A percentile compares a stretch with the other conserved stretches of the same genome.
Conservation (phyloP, 169 alveolate genomes). For the Plasmodium relictum region DNA sequence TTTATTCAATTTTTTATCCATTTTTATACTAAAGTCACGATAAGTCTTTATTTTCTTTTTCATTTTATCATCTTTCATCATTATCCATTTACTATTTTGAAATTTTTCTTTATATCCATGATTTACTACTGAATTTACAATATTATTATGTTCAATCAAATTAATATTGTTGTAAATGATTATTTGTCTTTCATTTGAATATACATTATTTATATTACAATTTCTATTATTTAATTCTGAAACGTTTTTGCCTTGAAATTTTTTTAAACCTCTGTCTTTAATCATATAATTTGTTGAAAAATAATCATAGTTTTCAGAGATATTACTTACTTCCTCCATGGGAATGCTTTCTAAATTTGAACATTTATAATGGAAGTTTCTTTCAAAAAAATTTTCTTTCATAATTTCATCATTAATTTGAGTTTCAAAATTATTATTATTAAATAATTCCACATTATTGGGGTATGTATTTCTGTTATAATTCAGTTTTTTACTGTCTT, state of each 20-base stretch:
- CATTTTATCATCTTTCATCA: slow-evolving; percentile 21
- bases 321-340: slow-evolving; percentile 4
- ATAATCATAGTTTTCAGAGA: slow-evolving; percentile 22
- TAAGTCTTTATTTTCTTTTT: slow-evolving; percentile 13
- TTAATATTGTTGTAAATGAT: slow-evolving; percentile 16
- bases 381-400: slow-evolving; percentile 36
- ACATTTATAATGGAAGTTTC: slow-evolving; percentile 13
- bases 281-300: slow-evolving; percentile 11
- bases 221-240: slow-evolving; percentile 2
- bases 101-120: slow-evolving; percentile 2
- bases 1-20: slow-evolving; percentile 12
- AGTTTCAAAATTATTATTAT: slow-evolving; percentile 15
- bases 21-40: slow-evolving; percentile 13
- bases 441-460: slow-evolving; percentile 21
- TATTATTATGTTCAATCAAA: slow-evolving; percentile 20
- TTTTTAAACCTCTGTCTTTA: slow-evolving; percentile 7
- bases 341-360: slow-evolving; percentile 21
- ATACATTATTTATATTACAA: slow-evolving; percentile 19
- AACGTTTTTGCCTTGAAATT: not conserved
- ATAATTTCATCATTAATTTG: not conserved
- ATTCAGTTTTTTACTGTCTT: slow-evolving; percentile 3
- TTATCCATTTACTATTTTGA: slow-evolving; percentile 8
- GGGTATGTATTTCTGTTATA: slow-evolving; percentile 3
- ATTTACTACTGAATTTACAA: slow-evolving; percentile 19
- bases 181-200: slow-evolving; percentile 28